A percentile compares a stretch with the other conserved stretches of the same genome.
Conservation (phyloP, 768 basidiomycete species). For the Hygrophorus russula region DNA sequence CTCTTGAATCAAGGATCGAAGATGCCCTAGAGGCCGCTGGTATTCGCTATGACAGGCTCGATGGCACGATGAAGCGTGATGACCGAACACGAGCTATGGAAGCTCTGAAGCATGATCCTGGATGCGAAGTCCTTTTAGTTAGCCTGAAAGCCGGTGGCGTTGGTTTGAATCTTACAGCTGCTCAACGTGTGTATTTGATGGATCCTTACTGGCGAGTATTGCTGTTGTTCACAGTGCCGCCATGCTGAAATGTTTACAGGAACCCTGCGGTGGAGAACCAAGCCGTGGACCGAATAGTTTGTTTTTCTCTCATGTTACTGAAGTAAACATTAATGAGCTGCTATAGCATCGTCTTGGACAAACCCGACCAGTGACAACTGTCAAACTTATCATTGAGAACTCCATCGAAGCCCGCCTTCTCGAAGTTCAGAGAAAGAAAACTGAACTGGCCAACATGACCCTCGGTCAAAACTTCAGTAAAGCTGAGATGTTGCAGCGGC, state of each 20-base stretch:
- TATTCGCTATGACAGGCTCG: constrained; percentile 85
- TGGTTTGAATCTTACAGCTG: constrained; percentile 90
- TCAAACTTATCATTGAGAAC: constrained; percentile 90
- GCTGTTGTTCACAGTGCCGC: constrained; percentile 4
- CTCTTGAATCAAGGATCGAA: constrained; percentile 49
- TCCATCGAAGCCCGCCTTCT: constrained; percentile 89
- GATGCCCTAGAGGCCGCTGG: constrained; percentile 74
- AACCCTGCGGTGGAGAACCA: constrained; percentile 97
- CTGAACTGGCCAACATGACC: constrained; percentile 88
- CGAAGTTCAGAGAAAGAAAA: constrained; percentile 92
- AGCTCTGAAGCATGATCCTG: constrained; percentile 78
- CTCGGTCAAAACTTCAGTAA: constrained; percentile 81
- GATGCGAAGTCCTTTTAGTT: constrained; percentile 88
- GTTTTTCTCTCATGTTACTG: constrained; percentile 17
- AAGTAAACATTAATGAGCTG: constrained; percentile 3
- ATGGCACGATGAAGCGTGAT: constrained; percentile 97
- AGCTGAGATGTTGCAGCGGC: constrained; percentile 74
- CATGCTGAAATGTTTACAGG: constrained; percentile 30
- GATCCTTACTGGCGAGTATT: constrained; percentile 82
- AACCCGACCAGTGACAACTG: constrained; percentile 79
- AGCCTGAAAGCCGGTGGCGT: constrained; percentile 97
- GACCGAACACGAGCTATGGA: constrained; percentile 91
- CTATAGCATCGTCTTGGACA: constrained; percentile 90
- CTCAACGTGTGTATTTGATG: constrained; percentile 90
- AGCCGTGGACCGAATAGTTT: constrained; percentile 92